A percentile compares a stretch with the other conserved stretches of the same genome.
Conservation (phyloP, 1,139 yeast species). For the Debaryomyces psychrophilus region DNA sequence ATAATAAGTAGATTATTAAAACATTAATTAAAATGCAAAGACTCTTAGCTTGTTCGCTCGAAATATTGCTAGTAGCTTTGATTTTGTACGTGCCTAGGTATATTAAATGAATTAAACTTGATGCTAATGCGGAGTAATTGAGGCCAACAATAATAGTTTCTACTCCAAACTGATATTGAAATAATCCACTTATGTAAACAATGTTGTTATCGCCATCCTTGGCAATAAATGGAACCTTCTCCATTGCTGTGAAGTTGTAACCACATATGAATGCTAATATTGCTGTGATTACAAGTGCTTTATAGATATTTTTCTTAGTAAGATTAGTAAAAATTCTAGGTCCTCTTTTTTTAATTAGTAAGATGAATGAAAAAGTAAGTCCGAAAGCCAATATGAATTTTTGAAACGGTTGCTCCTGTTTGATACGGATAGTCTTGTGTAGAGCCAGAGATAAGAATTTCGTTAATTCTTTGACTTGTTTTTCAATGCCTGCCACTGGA, state of each 20-base stretch:
- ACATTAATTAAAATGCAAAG: conserved; percentile 19
- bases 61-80: conserved; percentile 23
- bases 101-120: conserved; percentile 41
- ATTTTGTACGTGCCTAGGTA: conserved; percentile 38
- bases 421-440: conserved; percentile 44
- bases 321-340: conserved; percentile 37
- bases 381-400: conserved; percentile 52
- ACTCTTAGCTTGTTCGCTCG: conserved; percentile 20
- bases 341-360: conserved; percentile 54
- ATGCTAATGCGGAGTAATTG: conserved; percentile 50
- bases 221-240: conserved; percentile 66
- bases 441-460: conserved; percentile 51
- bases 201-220: conserved; percentile 48
- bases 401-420: conserved; percentile 41
- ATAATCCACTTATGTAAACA: conserved; percentile 64
- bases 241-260: conserved; percentile 61
- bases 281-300: conserved; percentile 40
- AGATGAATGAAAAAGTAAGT: conserved; percentile 47
- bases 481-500: conserved; percentile 28
- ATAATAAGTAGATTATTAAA: conserved; percentile 30
- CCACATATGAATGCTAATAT: conserved; percentile 59
- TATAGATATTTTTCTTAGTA: conserved; percentile 36
- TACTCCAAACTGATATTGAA: conserved; percentile 67
- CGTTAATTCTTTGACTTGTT: conserved; percentile 53
- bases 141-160: conserved; percentile 58